These are phyloP conservation scores for Russula ochroleuca DNA, from an alignment of 768 basidiomycete species.

Conservation along the genomic window DNA sequence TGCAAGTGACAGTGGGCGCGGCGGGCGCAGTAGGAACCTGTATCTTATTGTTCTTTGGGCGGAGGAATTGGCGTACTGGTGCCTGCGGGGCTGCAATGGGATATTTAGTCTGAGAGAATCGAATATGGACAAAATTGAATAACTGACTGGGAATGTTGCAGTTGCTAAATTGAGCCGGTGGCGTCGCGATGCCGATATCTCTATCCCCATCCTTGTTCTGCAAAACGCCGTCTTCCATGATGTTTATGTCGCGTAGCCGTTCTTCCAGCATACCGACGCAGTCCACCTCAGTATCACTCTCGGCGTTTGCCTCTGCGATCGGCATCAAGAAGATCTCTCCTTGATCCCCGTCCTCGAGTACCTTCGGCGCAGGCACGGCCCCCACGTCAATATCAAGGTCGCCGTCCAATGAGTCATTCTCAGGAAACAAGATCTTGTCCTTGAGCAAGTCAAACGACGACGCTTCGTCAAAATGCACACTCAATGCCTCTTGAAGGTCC, in stretches of 20 bases:
- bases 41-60: constrained; percentile 3
- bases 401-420: constrained; percentile 22
- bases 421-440: constrained; percentile 24
- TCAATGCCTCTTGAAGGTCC: constrained; percentile 23
- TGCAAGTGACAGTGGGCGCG: background rate
- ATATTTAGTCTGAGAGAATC: background rate
- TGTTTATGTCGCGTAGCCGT: constrained; percentile 19
- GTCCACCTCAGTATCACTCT: constrained; percentile 14
- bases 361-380: background rate
- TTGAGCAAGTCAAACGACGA: constrained; percentile 28
- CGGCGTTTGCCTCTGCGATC: background rate
- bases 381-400: constrained; percentile 19
- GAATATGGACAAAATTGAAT: background rate
- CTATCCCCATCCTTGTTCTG: background rate
- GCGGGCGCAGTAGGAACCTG: background rate
- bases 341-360: background rate
- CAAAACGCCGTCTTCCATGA: constrained; percentile 12
- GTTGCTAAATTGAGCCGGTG: background rate
- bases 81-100: background rate
- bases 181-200: background rate
- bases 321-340: background rate
- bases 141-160: background rate
- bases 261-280: constrained; percentile 11
- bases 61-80: constrained; percentile 10
- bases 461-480: constrained; percentile 25